These are phyloP conservation scores for Arthrobotrys musiformis DNA, from an alignment of 2,329 filamentous ascomycete species.

Conservation along the genomic window DNA sequence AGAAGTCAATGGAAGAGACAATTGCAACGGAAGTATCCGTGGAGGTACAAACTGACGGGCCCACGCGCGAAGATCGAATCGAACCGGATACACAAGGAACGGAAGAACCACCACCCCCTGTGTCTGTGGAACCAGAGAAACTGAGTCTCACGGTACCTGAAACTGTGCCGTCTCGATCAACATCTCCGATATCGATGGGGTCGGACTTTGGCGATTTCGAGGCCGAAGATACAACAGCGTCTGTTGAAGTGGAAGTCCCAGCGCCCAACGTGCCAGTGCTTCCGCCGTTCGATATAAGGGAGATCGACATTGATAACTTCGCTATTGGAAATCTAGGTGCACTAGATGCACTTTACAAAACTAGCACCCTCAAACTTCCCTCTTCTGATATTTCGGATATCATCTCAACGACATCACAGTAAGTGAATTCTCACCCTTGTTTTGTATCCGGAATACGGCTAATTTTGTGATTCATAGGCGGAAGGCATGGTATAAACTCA, in stretches of 20 bases:
- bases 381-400: conserved; percentile 29
- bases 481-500: conserved; percentile 50
- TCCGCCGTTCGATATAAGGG: conserved; percentile 6
- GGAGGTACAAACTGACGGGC: conserved; percentile 4
- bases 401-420: conserved; percentile 49
- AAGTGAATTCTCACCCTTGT: background rate
- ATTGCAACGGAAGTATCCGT: background rate
- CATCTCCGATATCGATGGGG: conserved; percentile 29
- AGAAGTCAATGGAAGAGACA: background rate
- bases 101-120: background rate
- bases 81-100: conserved; percentile 8
- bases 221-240: conserved; percentile 27
- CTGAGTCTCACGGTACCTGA: conserved; percentile 28
- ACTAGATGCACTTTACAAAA: conserved; percentile 37
- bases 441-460: background rate
- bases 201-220: conserved; percentile 54
- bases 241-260: conserved; percentile 2
- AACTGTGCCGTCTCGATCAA: conserved; percentile 21
- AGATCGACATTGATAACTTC: conserved; percentile 36
- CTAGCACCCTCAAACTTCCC: conserved; percentile 19
- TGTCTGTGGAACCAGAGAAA: conserved; percentile 1
- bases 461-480: conserved; percentile 24
- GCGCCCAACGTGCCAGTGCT: background rate
- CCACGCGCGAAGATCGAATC: background rate
- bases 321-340: conserved; percentile 27